Evolutionary conservation across 2,329 filamentous ascomycete species (phyloP), one percentile per base, ranked within the genome.

Genomic region (Ceratocystiopsis sp.): DNA sequence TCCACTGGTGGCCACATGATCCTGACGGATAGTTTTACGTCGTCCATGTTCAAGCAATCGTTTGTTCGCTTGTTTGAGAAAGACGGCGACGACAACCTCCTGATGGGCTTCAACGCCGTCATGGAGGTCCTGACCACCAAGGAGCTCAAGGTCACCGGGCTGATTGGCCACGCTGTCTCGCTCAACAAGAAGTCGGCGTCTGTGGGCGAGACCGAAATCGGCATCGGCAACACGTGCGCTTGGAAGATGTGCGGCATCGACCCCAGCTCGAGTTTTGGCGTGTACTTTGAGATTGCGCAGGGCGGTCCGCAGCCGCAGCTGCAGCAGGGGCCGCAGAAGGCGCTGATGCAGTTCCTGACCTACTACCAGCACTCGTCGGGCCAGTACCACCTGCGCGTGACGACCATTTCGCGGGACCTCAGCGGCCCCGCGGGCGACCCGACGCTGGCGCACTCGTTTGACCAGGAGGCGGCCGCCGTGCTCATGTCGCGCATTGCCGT

Each of bases 161-260:
- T 98, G 35, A 98, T 98, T 54, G 91, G 91, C 11, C 91, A 98
- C 60, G 91, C 89, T 0, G 80, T 98, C 39, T 96, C 89, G 3
- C 68, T 95, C 53, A 96, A 96, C 69, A 98, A 96, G 66, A 98
- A 98, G 59, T 96, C 91, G 0, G 82, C 83, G 10, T 94, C 86
- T 2, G 91, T 98, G 13, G 91, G 91, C 42, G 91, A 98, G 66
- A 96, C 91, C 0, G 91, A 98, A 59, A 95, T 89, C 54, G 91
- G 91, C 55, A 95, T 98, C 53, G 91, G 91, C 50, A 96, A 96
- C 59, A 98, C 91, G 1, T 96, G 89, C 62, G 89, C 87, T 3
- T 98, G 91, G 91, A 98, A 98, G 65, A 95, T 98, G 89, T 96
- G 91, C 55, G 87, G 86, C 52, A 95, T 98, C 52, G 87, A 96